Percentiles rank a stretch among this genome's conserved stretches.
Conservation (phyloP, 2,329 filamentous ascomycete species). For the Exophiala mesophila region DNA sequence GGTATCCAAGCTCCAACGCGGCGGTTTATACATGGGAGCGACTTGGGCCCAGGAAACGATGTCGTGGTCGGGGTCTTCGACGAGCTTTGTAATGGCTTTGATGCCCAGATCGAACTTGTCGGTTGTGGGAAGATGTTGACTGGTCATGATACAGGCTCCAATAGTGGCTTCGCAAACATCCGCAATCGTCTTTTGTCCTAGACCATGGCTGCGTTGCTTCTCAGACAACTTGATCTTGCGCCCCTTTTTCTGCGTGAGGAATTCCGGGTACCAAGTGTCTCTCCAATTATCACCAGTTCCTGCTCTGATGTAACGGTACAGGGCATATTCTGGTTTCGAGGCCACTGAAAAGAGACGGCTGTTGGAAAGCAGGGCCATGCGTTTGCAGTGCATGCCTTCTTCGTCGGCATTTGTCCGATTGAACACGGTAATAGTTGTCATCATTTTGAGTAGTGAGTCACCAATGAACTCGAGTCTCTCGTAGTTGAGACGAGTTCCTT, state of each 20-base stretch:
- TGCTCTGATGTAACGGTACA: slow-evolving; percentile 77
- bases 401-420: slow-evolving; percentile 69
- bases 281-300: slow-evolving; percentile 57
- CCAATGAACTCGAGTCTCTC: slow-evolving; percentile 91
- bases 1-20: slow-evolving; percentile 15
- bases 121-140: slow-evolving; percentile 35
- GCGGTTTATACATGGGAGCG: slow-evolving; percentile 35
- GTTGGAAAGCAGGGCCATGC: slow-evolving; percentile 90
- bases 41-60: slow-evolving; percentile 71
- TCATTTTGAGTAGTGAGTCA: slow-evolving; percentile 93
- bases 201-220: slow-evolving; percentile 51
- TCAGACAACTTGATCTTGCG: slow-evolving; percentile 48
- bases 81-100: slow-evolving; percentile 55
- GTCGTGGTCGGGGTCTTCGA: slow-evolving; percentile 63
- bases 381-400: slow-evolving; percentile 83
- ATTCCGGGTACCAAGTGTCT: slow-evolving; percentile 83
- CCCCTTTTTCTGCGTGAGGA: slow-evolving; percentile 66
- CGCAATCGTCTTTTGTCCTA: slow-evolving; percentile 85
- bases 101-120: slow-evolving; percentile 57
- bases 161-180: slow-evolving; percentile 95
- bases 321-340: slow-evolving; percentile 53
- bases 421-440: slow-evolving; percentile 82
- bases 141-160: slow-evolving; percentile 67
- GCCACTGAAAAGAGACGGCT: slow-evolving; percentile 79
- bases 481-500: slow-evolving; percentile 87